phyloP scores from a whole-genome alignment of 805 yeast genomes.

The Saturnispora galanensis region DNA sequence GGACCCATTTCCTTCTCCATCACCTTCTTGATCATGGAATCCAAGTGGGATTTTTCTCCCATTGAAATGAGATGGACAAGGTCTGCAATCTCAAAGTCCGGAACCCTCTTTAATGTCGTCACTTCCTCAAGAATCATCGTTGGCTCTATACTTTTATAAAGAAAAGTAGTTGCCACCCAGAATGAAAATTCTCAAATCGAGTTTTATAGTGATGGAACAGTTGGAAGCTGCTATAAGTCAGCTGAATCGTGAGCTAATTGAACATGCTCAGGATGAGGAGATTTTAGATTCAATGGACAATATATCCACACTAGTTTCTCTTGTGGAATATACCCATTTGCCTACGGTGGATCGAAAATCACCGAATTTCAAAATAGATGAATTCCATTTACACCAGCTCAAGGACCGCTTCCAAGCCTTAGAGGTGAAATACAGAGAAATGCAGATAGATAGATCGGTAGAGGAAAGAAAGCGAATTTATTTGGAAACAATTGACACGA shows the following conservation, averaged over 20 bases:
- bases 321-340: too few species aligned
- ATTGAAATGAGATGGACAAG: conserved; percentile 51
- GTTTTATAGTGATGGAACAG: neutral
- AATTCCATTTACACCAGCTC: conserved; percentile 13
- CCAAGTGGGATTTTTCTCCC: conserved; percentile 10
- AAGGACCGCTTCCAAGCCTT: conserved; percentile 21
- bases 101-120: conserved; percentile 42
- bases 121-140: conserved; percentile 7
- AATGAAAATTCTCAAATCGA: neutral
- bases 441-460: conserved; percentile 20
- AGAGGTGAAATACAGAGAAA: conserved; percentile 20
- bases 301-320: too few species aligned
- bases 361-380: neutral
- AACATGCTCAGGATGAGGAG: neutral
- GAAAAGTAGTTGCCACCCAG: conserved; percentile 6
- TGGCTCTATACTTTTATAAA: neutral
- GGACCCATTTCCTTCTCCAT: conserved; percentile 65
- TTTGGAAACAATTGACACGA: conserved; percentile 8
- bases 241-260: too few species aligned
- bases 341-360: too few species aligned
- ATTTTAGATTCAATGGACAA: neutral
- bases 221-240: too few species aligned
- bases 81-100: conserved; percentile 78
- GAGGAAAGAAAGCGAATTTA: conserved; percentile 13
- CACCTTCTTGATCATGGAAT: conserved; percentile 41